Conservation (phyloP, 116 monocot genomes). For the Cymodocea nodosa region DNA sequence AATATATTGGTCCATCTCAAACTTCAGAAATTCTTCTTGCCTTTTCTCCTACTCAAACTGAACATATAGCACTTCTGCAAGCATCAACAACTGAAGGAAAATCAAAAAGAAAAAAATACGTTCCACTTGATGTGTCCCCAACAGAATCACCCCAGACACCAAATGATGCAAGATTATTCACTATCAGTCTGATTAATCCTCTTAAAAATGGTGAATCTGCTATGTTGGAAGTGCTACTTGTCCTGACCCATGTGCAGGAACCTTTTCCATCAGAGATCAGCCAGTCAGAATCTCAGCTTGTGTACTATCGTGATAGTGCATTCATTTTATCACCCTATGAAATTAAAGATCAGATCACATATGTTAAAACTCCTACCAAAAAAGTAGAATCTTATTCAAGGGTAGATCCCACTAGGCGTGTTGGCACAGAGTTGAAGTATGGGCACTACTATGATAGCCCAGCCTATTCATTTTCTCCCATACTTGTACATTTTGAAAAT, state of each 20-base stretch:
- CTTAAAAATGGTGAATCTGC: conserved; percentile 40
- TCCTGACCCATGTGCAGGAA: conserved; percentile 45
- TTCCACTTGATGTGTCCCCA: conserved; percentile 37
- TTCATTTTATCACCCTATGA: conserved; percentile 61
- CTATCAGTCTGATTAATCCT: conserved; percentile 35
- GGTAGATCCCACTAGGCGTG: conserved; percentile 49
- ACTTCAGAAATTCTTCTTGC: conserved; percentile 46
- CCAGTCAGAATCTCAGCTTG: conserved; percentile 67
- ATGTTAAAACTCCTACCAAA: conserved; percentile 56
- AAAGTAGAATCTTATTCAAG: conserved; percentile 61
- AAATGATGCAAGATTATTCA: conserved; percentile 37
- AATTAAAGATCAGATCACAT: conserved; percentile 48
- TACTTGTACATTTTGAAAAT: conserved; percentile 79
- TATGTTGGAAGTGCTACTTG: conserved; percentile 38
- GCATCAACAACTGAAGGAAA: conserved; percentile 51
- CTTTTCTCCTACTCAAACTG: conserved; percentile 47
- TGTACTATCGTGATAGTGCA: conserved; percentile 73
- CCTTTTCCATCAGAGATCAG: conserved; percentile 73
- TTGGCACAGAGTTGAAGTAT: conserved; percentile 57
- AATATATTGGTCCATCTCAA: conserved; percentile 44
- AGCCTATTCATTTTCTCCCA: conserved; percentile 60
- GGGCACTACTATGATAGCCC: conserved; percentile 43
- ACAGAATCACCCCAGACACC: conserved; percentile 20
- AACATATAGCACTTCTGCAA: conserved; percentile 51
- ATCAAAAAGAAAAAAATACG: conserved; percentile 53